Conservation (phyloP, 2,329 filamentous ascomycete genomes). For the Colletotrichum karsti region DNA sequence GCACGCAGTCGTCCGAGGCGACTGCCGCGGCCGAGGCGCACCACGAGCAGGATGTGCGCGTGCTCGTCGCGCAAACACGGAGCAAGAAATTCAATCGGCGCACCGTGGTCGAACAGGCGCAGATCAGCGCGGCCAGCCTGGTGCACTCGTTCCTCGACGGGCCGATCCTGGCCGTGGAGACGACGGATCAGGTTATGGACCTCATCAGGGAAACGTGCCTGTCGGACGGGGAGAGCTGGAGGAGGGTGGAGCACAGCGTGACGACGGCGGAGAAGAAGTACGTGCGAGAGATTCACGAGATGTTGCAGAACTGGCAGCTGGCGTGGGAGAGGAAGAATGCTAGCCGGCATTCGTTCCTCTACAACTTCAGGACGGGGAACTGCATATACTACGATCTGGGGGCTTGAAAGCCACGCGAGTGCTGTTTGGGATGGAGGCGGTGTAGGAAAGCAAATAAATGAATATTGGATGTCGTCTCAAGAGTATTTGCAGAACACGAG, state of each 20-base stretch:
- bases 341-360: slow-evolving; percentile 82
- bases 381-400: slow-evolving; percentile 87
- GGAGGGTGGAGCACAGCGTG: slow-evolving; percentile 79
- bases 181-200: slow-evolving; percentile 83
- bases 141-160: slow-evolving; percentile 78
- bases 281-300: slow-evolving; percentile 81
- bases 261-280: slow-evolving; percentile 84
- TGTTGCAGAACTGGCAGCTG: slow-evolving; percentile 71
- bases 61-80: slow-evolving; percentile 83
- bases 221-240: slow-evolving; percentile 85
- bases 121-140: slow-evolving; percentile 65
- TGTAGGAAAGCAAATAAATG: neutral
- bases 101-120: slow-evolving; percentile 84
- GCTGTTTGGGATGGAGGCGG: too few relatives aligned
- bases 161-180: slow-evolving; percentile 88
- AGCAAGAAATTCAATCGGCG: slow-evolving; percentile 93
- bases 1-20: slow-evolving; percentile 41
- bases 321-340: slow-evolving; percentile 63
- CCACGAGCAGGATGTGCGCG: slow-evolving; percentile 78
- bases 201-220: slow-evolving; percentile 78
- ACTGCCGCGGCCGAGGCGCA: slow-evolving; percentile 38
- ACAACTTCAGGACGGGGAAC: slow-evolving; percentile 87
- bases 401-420: slow-evolving; percentile 36
- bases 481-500: neutral
- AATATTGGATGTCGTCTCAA: neutral